These are phyloP conservation scores for Candida tallmaniae DNA, from an alignment of 805 yeast genomes.

Conservation along the genomic window DNA sequence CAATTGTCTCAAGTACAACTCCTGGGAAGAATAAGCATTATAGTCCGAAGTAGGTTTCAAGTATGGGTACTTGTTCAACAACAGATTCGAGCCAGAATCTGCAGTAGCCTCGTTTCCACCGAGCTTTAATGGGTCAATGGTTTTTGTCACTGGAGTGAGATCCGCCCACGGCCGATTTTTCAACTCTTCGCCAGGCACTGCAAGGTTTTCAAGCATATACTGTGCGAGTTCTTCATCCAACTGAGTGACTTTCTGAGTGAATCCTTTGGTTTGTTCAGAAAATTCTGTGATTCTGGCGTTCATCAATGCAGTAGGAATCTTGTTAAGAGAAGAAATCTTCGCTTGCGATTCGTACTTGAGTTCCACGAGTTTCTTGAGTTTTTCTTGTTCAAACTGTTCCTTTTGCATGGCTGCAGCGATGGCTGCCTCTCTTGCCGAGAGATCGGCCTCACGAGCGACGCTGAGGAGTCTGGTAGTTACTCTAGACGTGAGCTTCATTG, in stretches of 20 bases:
- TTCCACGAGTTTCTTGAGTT: constrained; percentile 30
- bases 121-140: constrained; percentile 3
- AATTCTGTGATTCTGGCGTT: constrained; percentile 26
- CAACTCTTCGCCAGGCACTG: constrained; percentile 26
- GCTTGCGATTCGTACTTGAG: constrained; percentile 23
- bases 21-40: constrained; percentile 72
- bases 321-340: constrained; percentile 29
- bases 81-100: constrained; percentile 29
- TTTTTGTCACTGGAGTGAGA: constrained; percentile 3
- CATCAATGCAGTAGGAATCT: constrained; percentile 28
- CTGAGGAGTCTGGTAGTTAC: constrained; percentile 18
- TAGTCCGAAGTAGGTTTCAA: constrained; percentile 56
- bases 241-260: constrained; percentile 31
- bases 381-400: constrained; percentile 37
- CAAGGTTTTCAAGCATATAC: constrained; percentile 29
- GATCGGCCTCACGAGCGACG: too few species aligned
- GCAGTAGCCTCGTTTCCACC: constrained; percentile 12
- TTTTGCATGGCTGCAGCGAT: constrained; percentile 40
- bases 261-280: constrained; percentile 23
- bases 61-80: constrained; percentile 48
- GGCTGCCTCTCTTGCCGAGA: constrained; percentile 32
- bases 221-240: constrained; percentile 39
- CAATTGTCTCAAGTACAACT: constrained; percentile 68
- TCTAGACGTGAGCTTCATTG: too few species aligned
- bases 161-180: constrained; percentile 32